Percentiles rank a stretch among this genome's conserved stretches.
These are phyloP conservation scores for Mycocentrospora acerina DNA, from an alignment of 2,329 filamentous ascomycete genomes.

Conservation along the genomic window DNA sequence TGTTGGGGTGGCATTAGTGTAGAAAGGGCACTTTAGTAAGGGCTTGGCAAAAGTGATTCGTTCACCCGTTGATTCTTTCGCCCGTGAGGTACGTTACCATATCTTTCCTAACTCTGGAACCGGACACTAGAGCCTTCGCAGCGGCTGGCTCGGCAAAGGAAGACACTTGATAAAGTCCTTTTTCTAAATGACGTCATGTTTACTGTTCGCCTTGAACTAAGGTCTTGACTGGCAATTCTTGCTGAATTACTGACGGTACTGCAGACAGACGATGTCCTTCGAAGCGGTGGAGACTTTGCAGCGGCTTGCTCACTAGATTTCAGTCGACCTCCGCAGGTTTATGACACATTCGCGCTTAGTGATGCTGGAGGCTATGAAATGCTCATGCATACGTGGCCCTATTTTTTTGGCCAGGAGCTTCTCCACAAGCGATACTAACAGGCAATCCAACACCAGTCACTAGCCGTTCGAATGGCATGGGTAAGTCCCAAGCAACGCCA, in stretches of 20 bases:
- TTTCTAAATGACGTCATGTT: slow-evolving; percentile 66
- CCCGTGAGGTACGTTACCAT: too few relatives aligned
- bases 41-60: too few relatives aligned
- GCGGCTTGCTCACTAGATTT: slow-evolving; percentile 65
- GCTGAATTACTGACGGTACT: background rate
- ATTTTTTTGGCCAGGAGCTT: slow-evolving; percentile 55
- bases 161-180: slow-evolving; percentile 58
- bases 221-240: too few relatives aligned
- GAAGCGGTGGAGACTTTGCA: slow-evolving; percentile 57
- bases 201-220: slow-evolving; percentile 44
- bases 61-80: too few relatives aligned
- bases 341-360: slow-evolving; percentile 64
- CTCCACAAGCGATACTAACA: slow-evolving; percentile 48
- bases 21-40: too few relatives aligned
- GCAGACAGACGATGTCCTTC: slow-evolving; percentile 56
- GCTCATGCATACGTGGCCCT: slow-evolving; percentile 59
- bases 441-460: slow-evolving; percentile 57
- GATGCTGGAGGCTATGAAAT: slow-evolving; percentile 54
- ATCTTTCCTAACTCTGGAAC: slow-evolving; percentile 65
- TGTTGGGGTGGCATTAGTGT: too few relatives aligned
- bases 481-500: slow-evolving; percentile 12
- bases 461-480: slow-evolving; percentile 68
- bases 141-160: slow-evolving; percentile 52
- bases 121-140: slow-evolving; percentile 59
- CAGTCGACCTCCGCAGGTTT: slow-evolving; percentile 54